These are phyloP conservation scores for Populus hybrid DNA, from an alignment of 441 rosid genomes.

Conservation along the genomic window DNA sequence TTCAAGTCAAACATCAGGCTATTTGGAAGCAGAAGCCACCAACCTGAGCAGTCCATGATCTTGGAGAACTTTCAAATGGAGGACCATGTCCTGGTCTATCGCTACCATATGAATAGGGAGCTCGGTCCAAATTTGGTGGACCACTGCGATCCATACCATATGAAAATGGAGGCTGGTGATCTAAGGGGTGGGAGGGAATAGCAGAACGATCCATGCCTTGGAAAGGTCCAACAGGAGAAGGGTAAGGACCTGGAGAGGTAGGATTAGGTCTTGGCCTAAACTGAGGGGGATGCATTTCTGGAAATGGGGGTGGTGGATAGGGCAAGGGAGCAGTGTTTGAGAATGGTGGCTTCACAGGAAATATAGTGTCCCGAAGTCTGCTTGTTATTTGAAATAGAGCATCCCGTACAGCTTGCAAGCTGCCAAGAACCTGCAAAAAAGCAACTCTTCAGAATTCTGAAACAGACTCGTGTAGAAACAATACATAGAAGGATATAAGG, in stretches of 20 bases:
- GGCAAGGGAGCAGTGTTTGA: slow-evolving; percentile 48
- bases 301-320: slow-evolving; percentile 51
- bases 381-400: background rate
- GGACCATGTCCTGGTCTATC: slow-evolving; percentile 66
- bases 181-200: slow-evolving; percentile 37
- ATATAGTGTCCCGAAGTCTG: slow-evolving; percentile 36
- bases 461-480: background rate
- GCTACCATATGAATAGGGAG: slow-evolving; percentile 37
- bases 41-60: slow-evolving; percentile 6
- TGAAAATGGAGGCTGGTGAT: slow-evolving; percentile 45
- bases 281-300: slow-evolving; percentile 63
- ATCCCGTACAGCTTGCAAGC: background rate
- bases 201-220: slow-evolving; percentile 1
- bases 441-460: background rate
- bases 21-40: background rate
- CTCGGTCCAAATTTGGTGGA: slow-evolving; percentile 32
- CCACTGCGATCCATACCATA: slow-evolving; percentile 39
- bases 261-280: slow-evolving; percentile 65
- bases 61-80: slow-evolving; percentile 41
- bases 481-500: background rate
- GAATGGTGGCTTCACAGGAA: slow-evolving; percentile 49
- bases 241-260: slow-evolving; percentile 53
- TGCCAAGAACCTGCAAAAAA: background rate
- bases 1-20: background rate
- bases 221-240: slow-evolving; percentile 40